A percentile compares a stretch with the other conserved stretches of the same genome.
Evolutionary conservation across 176 grass and related monocot species (phyloP).

Genomic region (Musa beccarii): DNA sequence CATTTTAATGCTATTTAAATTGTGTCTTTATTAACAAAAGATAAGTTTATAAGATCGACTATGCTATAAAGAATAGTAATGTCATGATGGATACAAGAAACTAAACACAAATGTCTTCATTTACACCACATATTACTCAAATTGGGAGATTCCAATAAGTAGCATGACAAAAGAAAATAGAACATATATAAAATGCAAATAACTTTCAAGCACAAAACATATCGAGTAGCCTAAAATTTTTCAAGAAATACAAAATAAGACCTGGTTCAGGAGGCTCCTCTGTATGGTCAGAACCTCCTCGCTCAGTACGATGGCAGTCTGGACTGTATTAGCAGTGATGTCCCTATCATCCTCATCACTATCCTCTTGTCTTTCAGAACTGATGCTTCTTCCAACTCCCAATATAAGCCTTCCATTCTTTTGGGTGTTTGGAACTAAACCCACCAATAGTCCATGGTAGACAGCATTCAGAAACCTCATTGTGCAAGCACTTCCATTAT

Average conservation of each 20-base stretch:
- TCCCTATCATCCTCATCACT: slow-evolving; percentile 5
- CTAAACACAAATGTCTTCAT: no score
- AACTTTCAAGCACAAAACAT: no score
- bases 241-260: slow-evolving; percentile 7
- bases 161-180: no score
- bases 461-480: slow-evolving; percentile 19
- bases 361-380: slow-evolving; percentile 15
- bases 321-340: slow-evolving; percentile 26
- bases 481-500: slow-evolving; percentile 6
- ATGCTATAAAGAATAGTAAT: no score
- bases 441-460: slow-evolving; percentile 17
- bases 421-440: slow-evolving; percentile 1
- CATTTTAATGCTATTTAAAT: no score
- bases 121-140: no score
- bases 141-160: no score
- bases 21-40: no score
- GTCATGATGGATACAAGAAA: no score
- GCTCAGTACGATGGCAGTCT: slow-evolving; percentile 30
- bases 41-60: no score
- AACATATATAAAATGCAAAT: no score
- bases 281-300: slow-evolving; percentile 42
- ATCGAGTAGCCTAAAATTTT: not conserved
- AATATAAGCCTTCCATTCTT: slow-evolving; percentile 11
- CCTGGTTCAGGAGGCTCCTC: slow-evolving; percentile 37
- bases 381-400: slow-evolving; percentile 3